Evolutionary conservation across 2,329 filamentous ascomycete species (phyloP), one percentile per base, ranked within the genome.

Genomic region (Aspergillus japonicus): DNA sequence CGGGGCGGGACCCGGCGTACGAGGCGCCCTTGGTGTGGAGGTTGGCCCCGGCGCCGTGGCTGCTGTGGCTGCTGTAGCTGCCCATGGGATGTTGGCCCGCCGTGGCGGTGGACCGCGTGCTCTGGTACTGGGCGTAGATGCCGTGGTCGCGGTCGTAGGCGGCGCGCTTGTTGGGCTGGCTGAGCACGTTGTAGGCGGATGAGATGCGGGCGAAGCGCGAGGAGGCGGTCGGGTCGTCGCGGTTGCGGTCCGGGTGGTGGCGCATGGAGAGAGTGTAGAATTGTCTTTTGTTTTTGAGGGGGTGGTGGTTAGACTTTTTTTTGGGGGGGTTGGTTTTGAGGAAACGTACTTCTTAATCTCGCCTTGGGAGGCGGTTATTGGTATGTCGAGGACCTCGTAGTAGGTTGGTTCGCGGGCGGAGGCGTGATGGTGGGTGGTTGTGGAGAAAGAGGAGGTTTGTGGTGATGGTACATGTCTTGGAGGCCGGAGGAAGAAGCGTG

Each of bases 181-280:
- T 86, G 60, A 97, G 89, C 49, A 90, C 77, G 59, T 86, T 82
- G 81, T 96, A 97, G 67, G 93, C 92, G 73, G 95, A 89, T 72
- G 87, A 89, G 73, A 97, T 89, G 67, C 86, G 84, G 75, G 92
- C 87, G 82, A 96, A 99, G 73, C 88, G 90, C 59, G 85, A 79
- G 4, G 87, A 82, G 63, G 93, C 90, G 60, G 79, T 73, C 4
- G 90, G 89, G 76, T 96, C 89, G 67, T 84, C 73, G 61, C 84
- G 91, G 81, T 98, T 96, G 73, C 88, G 87, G 82, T 99, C 95
- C 1, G 95, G 95, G 77, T 99, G 95, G 83, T 96, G 89, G 56
- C 84, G 80, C 78, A 97, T 96, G 71, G 92, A 96, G 74, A 98
- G 90, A 62, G 84, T 78, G 83, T 97, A 98, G 85, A 97, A 99